These are phyloP conservation scores for Oehlia diaphana DNA, from an alignment of 192 early-diverging fungal genomes.

Conservation along the genomic window DNA sequence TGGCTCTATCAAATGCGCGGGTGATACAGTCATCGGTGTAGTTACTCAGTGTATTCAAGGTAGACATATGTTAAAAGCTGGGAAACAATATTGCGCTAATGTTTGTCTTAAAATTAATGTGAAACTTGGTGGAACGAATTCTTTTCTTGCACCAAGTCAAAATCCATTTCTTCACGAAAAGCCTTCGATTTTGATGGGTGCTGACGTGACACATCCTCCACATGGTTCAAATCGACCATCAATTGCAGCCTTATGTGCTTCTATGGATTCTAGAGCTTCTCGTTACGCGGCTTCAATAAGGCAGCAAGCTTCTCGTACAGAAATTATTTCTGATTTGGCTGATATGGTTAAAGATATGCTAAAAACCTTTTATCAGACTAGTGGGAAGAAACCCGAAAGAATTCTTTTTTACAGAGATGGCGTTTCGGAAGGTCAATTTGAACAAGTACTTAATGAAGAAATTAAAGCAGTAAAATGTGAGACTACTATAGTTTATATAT, in stretches of 20 bases:
- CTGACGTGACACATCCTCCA: slow-evolving; percentile 85
- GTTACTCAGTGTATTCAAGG: slow-evolving; percentile 90
- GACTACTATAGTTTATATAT: background rate
- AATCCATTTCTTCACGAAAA: slow-evolving; percentile 67
- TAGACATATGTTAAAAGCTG: slow-evolving; percentile 74
- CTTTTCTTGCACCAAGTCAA: slow-evolving; percentile 55
- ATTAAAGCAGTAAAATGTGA: slow-evolving; percentile 59
- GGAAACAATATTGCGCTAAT: slow-evolving; percentile 92
- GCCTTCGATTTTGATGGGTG: slow-evolving; percentile 88
- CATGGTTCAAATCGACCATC: slow-evolving; percentile 69
- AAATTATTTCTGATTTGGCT: slow-evolving; percentile 73
- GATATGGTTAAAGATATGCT: slow-evolving; percentile 68
- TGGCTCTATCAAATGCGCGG: slow-evolving; percentile 75
- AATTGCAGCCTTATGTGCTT: slow-evolving; percentile 74
- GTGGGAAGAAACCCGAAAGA: slow-evolving; percentile 69
- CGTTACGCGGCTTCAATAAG: slow-evolving; percentile 65
- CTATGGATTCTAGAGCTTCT: slow-evolving; percentile 61
- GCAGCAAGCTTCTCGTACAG: slow-evolving; percentile 63
- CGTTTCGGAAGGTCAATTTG: slow-evolving; percentile 87
- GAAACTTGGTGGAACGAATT: slow-evolving; percentile 71
- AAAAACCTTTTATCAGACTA: slow-evolving; percentile 62
- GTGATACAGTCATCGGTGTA: slow-evolving; percentile 85
- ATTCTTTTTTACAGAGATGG: slow-evolving; percentile 92
- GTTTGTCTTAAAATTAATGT: slow-evolving; percentile 93
- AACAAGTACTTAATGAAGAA: slow-evolving; percentile 72